Conservation (phyloP, 1,139 yeast species). For the Groenewaldozyma sp. region DNA sequence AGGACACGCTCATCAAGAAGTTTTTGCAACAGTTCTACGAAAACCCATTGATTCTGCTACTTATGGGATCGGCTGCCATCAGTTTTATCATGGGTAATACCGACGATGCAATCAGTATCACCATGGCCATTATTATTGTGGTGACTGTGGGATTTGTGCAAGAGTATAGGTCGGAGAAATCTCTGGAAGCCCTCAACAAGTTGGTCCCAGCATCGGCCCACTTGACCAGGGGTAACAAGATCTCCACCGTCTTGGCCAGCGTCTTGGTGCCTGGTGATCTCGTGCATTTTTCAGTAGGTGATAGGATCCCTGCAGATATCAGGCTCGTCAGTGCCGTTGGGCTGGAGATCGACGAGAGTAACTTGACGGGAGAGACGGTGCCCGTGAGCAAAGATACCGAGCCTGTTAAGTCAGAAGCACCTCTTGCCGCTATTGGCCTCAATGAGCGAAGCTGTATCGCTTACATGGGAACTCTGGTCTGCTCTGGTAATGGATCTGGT, state of each 20-base stretch:
- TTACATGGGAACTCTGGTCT: slow-evolving; percentile 90
- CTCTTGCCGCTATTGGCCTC: slow-evolving; percentile 38
- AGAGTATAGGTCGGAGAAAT: slow-evolving; percentile 89
- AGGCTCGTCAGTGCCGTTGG: slow-evolving; percentile 71
- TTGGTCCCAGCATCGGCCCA: slow-evolving; percentile 93
- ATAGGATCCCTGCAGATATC: slow-evolving; percentile 89
- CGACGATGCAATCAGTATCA: slow-evolving; percentile 86
- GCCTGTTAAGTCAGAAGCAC: slow-evolving; percentile 30
- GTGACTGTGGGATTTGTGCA: slow-evolving; percentile 95
- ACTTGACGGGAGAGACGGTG: slow-evolving; percentile 85
- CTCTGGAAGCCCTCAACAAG: slow-evolving; percentile 81
- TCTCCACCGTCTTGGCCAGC: slow-evolving; percentile 73
- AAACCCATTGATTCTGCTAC: slow-evolving; percentile 76
- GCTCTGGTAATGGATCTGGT: slow-evolving; percentile 90
- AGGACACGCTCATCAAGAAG: slow-evolving; percentile 58
- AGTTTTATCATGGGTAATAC: slow-evolving; percentile 86
- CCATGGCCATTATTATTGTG: slow-evolving; percentile 73
- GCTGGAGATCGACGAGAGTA: slow-evolving; percentile 79
- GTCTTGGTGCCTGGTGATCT: slow-evolving; percentile 90
- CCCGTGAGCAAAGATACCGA: slow-evolving; percentile 60
- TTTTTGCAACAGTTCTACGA: slow-evolving; percentile 74
- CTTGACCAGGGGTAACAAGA: slow-evolving; percentile 58
- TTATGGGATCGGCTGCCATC: slow-evolving; percentile 79
- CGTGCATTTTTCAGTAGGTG: slow-evolving; percentile 83
- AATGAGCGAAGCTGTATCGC: slow-evolving; percentile 70